Percentiles rank a stretch among this genome's conserved stretches.
Evolutionary conservation across 148 eudicot genomes (phyloP).

Genomic region (Silene latifolia): DNA sequence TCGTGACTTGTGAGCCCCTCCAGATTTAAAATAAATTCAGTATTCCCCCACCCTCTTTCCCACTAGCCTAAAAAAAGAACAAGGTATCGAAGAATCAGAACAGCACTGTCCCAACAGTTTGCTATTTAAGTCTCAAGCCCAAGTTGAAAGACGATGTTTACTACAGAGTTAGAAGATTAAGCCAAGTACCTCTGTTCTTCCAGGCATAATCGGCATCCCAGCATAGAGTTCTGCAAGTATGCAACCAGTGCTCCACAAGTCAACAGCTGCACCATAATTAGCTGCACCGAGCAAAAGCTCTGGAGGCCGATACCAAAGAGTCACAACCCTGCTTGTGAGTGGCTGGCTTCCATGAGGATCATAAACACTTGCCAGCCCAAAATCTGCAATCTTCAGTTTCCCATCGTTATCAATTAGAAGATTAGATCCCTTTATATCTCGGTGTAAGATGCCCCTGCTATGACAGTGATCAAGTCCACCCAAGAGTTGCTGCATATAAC

Average conservation of each 20-base stretch:
- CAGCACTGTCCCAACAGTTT: neutral
- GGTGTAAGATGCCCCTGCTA: slow-evolving; percentile 64
- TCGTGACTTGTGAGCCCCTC: neutral
- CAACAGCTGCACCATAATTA: slow-evolving; percentile 67
- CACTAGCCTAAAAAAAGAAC: neutral
- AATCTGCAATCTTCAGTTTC: slow-evolving; percentile 80
- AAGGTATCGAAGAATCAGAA: neutral
- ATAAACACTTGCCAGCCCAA: slow-evolving; percentile 75
- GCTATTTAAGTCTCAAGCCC: neutral
- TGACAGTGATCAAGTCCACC: slow-evolving; percentile 87
- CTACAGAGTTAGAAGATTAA: neutral
- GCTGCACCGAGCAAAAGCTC: slow-evolving; percentile 89
- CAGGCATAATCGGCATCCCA: slow-evolving; percentile 89
- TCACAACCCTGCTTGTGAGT: slow-evolving; percentile 83
- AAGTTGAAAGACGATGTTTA: neutral
- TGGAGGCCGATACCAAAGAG: slow-evolving; percentile 90
- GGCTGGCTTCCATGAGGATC: slow-evolving; percentile 58
- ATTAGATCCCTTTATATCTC: slow-evolving; percentile 86
- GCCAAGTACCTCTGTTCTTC: slow-evolving; percentile 73
- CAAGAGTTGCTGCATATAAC: slow-evolving; percentile 78
- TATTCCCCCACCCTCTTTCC: neutral
- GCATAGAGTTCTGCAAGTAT: slow-evolving; percentile 84
- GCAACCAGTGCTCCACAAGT: slow-evolving; percentile 91
- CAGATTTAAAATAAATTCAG: slow-evolving; percentile 1
- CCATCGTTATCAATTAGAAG: slow-evolving; percentile 75